A percentile compares a stretch with the other conserved stretches of the same genome.
Evolutionary conservation across 75 land plant genomes (phyloP).

Genomic region (Adiantum capillusveneris): DNA sequence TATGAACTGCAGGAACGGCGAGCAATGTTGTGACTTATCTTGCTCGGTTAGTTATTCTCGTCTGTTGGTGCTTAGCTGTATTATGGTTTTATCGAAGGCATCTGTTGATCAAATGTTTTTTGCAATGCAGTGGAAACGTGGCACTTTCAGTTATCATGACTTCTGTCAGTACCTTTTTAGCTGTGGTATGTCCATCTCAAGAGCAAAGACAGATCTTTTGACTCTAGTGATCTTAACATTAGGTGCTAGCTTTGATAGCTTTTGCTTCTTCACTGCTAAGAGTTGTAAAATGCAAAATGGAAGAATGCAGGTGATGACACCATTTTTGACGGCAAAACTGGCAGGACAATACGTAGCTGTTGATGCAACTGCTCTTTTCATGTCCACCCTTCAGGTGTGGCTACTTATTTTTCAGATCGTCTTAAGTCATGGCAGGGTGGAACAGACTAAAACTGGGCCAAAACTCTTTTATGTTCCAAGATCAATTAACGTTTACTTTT

Average conservation of each 20-base stretch:
- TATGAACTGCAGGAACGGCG: conserved; percentile 62
- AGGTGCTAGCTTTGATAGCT: neutral
- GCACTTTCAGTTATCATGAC: conserved; percentile 92
- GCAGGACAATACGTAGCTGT: conserved; percentile 91
- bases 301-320: conserved; percentile 70
- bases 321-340: conserved; percentile 77
- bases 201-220: too few species aligned
- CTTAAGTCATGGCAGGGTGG: too few species aligned
- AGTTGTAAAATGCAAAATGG: neutral
- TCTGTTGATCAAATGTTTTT: conserved; percentile 8
- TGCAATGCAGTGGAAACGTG: conserved; percentile 54
- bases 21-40: conserved; percentile 83
- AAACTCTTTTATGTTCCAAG: too few species aligned
- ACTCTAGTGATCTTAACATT: too few species aligned
- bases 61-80: too few species aligned
- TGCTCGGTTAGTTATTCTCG: conserved; percentile 45
- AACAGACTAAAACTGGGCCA: too few species aligned
- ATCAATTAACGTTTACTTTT: too few species aligned
- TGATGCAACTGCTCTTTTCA: conserved; percentile 55
- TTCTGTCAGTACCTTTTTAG: conserved; percentile 80
- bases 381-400: conserved; percentile 58
- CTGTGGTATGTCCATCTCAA: conserved; percentile 41
- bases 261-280: neutral
- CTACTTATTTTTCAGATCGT: too few species aligned
- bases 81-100: too few species aligned